A percentile compares a stretch with the other conserved stretches of the same genome.
Conservation (phyloP, 345 rosid genomes). For the Viola odorata region DNA sequence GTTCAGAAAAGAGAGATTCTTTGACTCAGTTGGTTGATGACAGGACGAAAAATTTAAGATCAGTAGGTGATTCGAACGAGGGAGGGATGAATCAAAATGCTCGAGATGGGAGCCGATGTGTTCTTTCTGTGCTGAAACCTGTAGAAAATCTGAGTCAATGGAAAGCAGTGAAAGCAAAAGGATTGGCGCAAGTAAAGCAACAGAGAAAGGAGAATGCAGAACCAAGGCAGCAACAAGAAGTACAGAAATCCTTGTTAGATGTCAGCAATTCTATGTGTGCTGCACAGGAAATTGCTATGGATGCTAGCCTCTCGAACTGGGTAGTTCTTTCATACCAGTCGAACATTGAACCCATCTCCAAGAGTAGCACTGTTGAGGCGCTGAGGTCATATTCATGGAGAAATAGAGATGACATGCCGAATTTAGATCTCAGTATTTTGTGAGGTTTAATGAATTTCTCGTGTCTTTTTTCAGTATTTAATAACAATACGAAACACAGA, state of each 20-base stretch:
- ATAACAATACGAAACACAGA: background rate
- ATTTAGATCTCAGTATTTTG: conserved; percentile 41
- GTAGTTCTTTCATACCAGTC: conserved; percentile 14
- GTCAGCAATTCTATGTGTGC: background rate
- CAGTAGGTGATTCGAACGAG: conserved; percentile 2
- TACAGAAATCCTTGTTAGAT: conserved; percentile 2
- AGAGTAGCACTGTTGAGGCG: conserved; percentile 4
- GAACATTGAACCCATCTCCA: conserved; percentile 9
- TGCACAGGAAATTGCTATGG: conserved; percentile 13
- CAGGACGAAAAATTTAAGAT: conserved; percentile 11
- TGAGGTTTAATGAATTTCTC: background rate
- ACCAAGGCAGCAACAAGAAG: conserved; percentile 15
- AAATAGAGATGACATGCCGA: conserved; percentile 23
- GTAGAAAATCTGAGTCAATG: conserved; percentile 28
- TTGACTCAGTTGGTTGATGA: conserved; percentile 8
- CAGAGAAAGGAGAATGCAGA: conserved; percentile 23
- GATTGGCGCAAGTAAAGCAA: conserved; percentile 7
- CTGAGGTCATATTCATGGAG: conserved; percentile 25
- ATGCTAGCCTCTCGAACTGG: conserved; percentile 28
- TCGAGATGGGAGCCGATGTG: conserved; percentile 6
- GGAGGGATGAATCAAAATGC: background rate
- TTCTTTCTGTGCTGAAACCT: conserved; percentile 23
- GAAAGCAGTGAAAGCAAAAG: conserved; percentile 22
- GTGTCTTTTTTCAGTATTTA: conserved; percentile 5
- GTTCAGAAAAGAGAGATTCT: conserved; percentile 4